These are phyloP conservation scores for Hemileia vastatrix DNA, from an alignment of 1,284 basidiomycete species.

Conservation along the genomic window DNA sequence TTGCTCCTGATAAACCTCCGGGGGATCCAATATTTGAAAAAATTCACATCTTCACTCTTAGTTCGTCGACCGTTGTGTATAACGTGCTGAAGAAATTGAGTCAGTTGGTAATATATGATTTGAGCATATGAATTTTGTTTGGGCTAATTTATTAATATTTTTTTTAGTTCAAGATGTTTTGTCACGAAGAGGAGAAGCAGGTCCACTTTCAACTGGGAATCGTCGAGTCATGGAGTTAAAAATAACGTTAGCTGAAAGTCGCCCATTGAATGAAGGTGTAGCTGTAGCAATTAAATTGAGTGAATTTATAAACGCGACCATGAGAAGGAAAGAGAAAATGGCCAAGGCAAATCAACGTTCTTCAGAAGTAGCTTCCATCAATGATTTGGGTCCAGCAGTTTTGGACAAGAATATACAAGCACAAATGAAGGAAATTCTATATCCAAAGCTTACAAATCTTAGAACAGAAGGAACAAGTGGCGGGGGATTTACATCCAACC, in stretches of 20 bases:
- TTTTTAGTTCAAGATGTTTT: constrained; percentile 14
- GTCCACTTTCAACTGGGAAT: constrained; percentile 5
- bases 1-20: constrained; percentile 8
- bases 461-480: neutral
- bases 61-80: constrained; percentile 12
- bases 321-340: constrained; percentile 2
- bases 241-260: constrained; percentile 17
- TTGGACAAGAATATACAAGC: constrained; percentile 1
- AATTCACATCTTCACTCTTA: constrained; percentile 17
- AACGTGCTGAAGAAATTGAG: constrained; percentile 15
- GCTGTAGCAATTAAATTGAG: constrained; percentile 10
- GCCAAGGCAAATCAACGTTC: constrained; percentile 3
- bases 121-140: neutral
- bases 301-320: constrained; percentile 4
- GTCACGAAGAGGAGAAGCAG: constrained; percentile 5
- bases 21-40: constrained; percentile 1
- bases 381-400: constrained; percentile 11
- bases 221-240: constrained; percentile 16
- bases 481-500: neutral
- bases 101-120: neutral
- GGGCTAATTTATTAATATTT: neutral
- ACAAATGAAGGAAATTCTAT: constrained; percentile 9
- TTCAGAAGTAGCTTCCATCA: constrained; percentile 9
- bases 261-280: constrained; percentile 19
- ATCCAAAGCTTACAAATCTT: too few relatives aligned